Evolutionary conservation across 192 early-diverging fungal species (phyloP).

Genomic region (Gigaspora rosea): DNA sequence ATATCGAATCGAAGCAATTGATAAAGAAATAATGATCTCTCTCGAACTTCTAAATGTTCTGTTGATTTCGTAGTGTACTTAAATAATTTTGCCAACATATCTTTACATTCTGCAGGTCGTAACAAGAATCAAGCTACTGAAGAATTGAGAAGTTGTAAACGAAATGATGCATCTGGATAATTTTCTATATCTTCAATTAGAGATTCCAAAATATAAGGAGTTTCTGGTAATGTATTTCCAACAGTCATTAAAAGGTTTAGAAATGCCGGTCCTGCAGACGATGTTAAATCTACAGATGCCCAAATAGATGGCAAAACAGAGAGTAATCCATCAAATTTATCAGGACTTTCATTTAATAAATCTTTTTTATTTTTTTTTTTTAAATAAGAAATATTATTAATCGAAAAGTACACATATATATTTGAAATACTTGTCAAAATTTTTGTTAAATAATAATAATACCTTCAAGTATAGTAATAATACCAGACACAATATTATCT

Average conservation of each 20-base stretch:
- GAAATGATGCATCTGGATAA: conserved; percentile 16
- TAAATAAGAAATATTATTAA: background rate
- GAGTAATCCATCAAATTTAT: background rate
- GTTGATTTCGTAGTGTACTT: background rate
- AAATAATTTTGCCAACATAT: conserved; percentile 19
- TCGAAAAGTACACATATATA: background rate
- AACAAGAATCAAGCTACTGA: conserved; percentile 12
- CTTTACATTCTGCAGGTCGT: conserved; percentile 21
- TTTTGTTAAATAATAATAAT: too few relatives aligned
- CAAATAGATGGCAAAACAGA: conserved; percentile 1
- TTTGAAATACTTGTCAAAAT: background rate
- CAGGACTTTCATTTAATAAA: background rate
- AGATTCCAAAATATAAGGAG: conserved; percentile 23
- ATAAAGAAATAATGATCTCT: conserved; percentile 21
- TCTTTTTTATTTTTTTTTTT: background rate
- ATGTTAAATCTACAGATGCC: conserved; percentile 1
- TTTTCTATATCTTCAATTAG: conserved; percentile 12
- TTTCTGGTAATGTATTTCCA: conserved; percentile 6
- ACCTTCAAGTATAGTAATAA: conserved; percentile 12
- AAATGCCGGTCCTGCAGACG: conserved; percentile 14
- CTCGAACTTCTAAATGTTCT: conserved; percentile 1
- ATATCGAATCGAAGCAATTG: conserved; percentile 11
- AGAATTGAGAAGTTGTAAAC: conserved; percentile 11
- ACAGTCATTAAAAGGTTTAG: conserved; percentile 10
- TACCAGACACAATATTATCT: conserved; percentile 12